Evolutionary conservation across 225 moss, liverwort and hornwort species (phyloP).

Genomic region (Takakia lepidozioides): DNA sequence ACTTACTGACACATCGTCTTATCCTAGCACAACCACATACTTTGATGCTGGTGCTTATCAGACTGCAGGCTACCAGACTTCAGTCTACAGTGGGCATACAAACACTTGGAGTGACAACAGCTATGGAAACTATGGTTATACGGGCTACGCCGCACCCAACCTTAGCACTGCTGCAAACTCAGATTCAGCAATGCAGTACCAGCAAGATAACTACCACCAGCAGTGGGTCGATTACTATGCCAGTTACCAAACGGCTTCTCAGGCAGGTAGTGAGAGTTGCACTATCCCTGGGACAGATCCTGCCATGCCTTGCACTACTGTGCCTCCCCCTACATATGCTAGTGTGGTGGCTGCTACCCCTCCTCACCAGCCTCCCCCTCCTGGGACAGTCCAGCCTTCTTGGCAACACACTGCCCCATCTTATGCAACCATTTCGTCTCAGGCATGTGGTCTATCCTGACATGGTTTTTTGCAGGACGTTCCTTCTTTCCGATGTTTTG

Average conservation of each 20-base stretch:
- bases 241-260: constrained; percentile 36
- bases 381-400: constrained; percentile 54
- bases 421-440: constrained; percentile 29
- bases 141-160: constrained; percentile 39
- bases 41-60: constrained; percentile 71
- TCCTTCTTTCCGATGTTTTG: too few relatives aligned
- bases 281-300: constrained; percentile 30
- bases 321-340: constrained; percentile 48
- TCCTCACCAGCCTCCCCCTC: constrained; percentile 78
- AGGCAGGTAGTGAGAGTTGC: constrained; percentile 23
- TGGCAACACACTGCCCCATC: constrained; percentile 38
- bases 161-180: constrained; percentile 13
- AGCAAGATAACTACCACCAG: constrained; percentile 54
- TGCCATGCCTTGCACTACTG: constrained; percentile 14
- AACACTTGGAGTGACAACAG: constrained; percentile 67
- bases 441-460: constrained; percentile 21
- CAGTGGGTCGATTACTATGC: constrained; percentile 92
- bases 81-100: constrained; percentile 45
- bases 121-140: constrained; percentile 63
- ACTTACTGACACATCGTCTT: constrained; percentile 48
- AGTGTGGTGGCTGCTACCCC: constrained; percentile 45
- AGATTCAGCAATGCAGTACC: constrained; percentile 31
- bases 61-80: constrained; percentile 50
- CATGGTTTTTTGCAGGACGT: too few relatives aligned
- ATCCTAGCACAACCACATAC: constrained; percentile 60